Evolutionary conservation across 2,329 filamentous ascomycete genomes (phyloP).

Genomic region (Pseudogymnoascus sp.): DNA sequence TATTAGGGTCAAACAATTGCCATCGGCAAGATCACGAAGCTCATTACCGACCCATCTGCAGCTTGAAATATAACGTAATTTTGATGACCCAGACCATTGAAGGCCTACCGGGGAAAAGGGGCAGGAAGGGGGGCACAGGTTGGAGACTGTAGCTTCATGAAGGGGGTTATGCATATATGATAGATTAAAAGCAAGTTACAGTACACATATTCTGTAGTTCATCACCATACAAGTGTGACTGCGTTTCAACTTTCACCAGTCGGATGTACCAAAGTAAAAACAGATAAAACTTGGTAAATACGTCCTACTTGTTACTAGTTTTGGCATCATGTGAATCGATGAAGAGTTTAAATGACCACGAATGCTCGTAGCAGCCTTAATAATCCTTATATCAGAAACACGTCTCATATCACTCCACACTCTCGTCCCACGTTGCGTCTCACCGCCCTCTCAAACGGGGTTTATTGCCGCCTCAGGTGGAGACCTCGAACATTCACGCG

Average conservation of each 20-base stretch:
- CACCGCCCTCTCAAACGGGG: neutral
- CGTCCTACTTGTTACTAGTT: neutral
- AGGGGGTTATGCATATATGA: slow-evolving; percentile 6
- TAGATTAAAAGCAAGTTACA: slow-evolving; percentile 7
- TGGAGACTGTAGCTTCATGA: slow-evolving; percentile 8
- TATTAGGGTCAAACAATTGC: slow-evolving; percentile 92
- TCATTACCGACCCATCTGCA: slow-evolving; percentile 43
- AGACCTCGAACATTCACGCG: slow-evolving; percentile 10
- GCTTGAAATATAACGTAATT: slow-evolving; percentile 6
- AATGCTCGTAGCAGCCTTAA: neutral
- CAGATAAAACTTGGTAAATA: neutral
- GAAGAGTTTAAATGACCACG: neutral
- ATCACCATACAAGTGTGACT: neutral
- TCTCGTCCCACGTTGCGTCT: neutral
- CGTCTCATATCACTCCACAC: neutral
- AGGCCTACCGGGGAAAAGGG: neutral
- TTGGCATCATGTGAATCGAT: neutral
- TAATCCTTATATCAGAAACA: slow-evolving; percentile 1
- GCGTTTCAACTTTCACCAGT: neutral
- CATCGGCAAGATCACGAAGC: slow-evolving; percentile 97
- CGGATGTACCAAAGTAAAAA: neutral
- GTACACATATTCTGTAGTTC: neutral
- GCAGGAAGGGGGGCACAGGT: neutral
- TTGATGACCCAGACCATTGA: neutral
- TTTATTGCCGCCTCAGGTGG: neutral